These are phyloP conservation scores for Teratosphaeria gauchensis DNA, from an alignment of 2,329 filamentous ascomycete genomes.

Conservation along the genomic window DNA sequence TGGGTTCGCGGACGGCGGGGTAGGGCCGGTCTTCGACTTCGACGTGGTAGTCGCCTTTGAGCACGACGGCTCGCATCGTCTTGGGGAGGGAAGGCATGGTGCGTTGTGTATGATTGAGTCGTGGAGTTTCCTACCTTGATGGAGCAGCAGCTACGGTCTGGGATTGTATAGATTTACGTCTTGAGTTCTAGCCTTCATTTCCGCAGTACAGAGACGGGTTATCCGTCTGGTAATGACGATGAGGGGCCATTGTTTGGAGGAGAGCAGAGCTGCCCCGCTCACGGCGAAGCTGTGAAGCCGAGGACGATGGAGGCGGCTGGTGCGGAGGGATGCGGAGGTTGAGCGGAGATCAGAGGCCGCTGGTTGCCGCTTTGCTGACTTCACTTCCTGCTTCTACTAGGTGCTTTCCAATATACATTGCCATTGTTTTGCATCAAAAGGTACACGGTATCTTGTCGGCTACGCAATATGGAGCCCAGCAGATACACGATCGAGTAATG, in stretches of 20 bases:
- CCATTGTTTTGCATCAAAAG: not conserved
- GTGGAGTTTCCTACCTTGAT: not conserved
- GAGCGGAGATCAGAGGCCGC: not conserved
- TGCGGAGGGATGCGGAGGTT: not conserved
- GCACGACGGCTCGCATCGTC: slow-evolving; percentile 83
- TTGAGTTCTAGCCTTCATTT: not conserved
- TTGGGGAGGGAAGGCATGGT: slow-evolving; percentile 14
- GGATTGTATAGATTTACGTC: not conserved
- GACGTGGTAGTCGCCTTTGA: slow-evolving; percentile 61
- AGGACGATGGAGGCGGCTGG: not conserved
- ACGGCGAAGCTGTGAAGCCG: not conserved
- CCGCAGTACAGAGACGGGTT: not conserved
- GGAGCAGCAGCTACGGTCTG: not conserved
- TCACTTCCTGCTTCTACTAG: not conserved
- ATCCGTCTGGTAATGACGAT: not conserved
- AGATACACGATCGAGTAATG: no score
- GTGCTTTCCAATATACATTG: not conserved
- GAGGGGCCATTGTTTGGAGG: not conserved
- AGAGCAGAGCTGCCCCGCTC: not conserved
- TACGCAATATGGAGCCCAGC: no score
- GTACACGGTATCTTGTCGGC: no score
- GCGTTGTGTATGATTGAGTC: not conserved
- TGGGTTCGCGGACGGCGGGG: slow-evolving; percentile 59
- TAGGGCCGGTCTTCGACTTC: slow-evolving; percentile 70
- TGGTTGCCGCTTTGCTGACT: not conserved